Conservation (phyloP, 2,329 filamentous ascomycete species). For the Sphaerostilbella broomeana region DNA sequence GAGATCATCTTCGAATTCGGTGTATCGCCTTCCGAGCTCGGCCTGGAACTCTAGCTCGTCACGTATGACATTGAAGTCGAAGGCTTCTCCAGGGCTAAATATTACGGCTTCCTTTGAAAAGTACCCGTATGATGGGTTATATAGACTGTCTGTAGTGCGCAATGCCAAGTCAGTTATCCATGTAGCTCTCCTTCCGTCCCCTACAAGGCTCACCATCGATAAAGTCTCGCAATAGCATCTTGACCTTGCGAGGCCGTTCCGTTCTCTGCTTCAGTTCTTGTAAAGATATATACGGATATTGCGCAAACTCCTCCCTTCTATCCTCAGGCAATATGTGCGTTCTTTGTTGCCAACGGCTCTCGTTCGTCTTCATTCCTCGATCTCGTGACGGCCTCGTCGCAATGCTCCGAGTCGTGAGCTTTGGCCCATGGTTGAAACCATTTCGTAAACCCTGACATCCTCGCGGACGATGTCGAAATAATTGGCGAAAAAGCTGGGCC, state of each 20-base stretch:
- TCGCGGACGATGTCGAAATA: constrained; percentile 60
- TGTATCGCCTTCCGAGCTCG: constrained; percentile 72
- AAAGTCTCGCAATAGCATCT: constrained; percentile 97
- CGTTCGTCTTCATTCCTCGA: constrained; percentile 43
- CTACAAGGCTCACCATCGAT: constrained; percentile 65
- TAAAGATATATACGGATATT: constrained; percentile 81
- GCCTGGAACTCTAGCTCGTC: constrained; percentile 83
- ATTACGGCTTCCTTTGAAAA: constrained; percentile 96
- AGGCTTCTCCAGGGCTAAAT: constrained; percentile 86
- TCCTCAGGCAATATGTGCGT: constrained; percentile 69
- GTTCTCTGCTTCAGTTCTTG: constrained; percentile 64
- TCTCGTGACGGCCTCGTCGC: constrained; percentile 27
- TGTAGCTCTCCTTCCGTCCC: not conserved
- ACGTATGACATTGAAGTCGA: constrained; percentile 73
- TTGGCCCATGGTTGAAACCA: constrained; percentile 11
- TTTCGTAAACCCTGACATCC: constrained; percentile 28
- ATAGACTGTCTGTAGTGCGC: constrained; percentile 65
- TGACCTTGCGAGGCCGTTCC: constrained; percentile 77
- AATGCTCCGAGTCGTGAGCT: constrained; percentile 20
- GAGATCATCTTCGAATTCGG: constrained; percentile 80
- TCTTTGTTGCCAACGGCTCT: constrained; percentile 81
- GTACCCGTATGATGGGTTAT: constrained; percentile 92
- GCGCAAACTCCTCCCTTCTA: constrained; percentile 70
- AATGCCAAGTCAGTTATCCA: not conserved
- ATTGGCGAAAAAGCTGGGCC: constrained; percentile 72